Conservation (phyloP, 2,329 filamentous ascomycete species). For the Cladophialophora bantiana region DNA sequence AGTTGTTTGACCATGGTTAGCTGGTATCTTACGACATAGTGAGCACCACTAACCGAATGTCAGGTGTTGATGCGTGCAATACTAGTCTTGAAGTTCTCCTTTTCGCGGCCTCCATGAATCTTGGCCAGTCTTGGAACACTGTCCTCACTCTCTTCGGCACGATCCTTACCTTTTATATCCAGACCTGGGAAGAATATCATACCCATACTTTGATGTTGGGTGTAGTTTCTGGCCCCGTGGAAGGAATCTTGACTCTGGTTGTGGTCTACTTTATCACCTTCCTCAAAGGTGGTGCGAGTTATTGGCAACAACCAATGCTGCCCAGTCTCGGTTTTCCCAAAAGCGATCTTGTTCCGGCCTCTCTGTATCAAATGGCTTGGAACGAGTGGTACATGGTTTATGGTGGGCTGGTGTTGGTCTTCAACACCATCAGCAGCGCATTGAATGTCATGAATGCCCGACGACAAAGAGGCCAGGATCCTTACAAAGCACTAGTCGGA, state of each 20-base stretch:
- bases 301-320: constrained; percentile 89
- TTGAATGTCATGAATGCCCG: constrained; percentile 85
- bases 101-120: constrained; percentile 89
- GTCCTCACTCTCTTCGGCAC: constrained; percentile 82
- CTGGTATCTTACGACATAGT: constrained; percentile 10
- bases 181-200: constrained; percentile 99
- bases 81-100: constrained; percentile 92
- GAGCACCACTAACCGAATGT: constrained; percentile 28
- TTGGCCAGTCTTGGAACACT: constrained; percentile 91
- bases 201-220: constrained; percentile 94
- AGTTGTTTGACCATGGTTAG: constrained; percentile 92
- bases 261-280: constrained; percentile 84
- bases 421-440: constrained; percentile 78
- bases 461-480: constrained; percentile 72
- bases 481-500: constrained; percentile 73
- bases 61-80: constrained; percentile 88
- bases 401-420: constrained; percentile 78
- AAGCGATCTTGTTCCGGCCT: constrained; percentile 68
- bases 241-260: constrained; percentile 86
- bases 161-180: constrained; percentile 94
- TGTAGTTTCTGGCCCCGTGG: constrained; percentile 90
- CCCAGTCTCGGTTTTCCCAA: constrained; percentile 72
- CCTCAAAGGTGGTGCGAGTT: constrained; percentile 83
- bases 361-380: constrained; percentile 80
- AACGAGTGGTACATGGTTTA: constrained; percentile 93